phyloP scores from a whole-genome alignment of 768 basidiomycete genomes.

The Exidia glandulosa region DNA sequence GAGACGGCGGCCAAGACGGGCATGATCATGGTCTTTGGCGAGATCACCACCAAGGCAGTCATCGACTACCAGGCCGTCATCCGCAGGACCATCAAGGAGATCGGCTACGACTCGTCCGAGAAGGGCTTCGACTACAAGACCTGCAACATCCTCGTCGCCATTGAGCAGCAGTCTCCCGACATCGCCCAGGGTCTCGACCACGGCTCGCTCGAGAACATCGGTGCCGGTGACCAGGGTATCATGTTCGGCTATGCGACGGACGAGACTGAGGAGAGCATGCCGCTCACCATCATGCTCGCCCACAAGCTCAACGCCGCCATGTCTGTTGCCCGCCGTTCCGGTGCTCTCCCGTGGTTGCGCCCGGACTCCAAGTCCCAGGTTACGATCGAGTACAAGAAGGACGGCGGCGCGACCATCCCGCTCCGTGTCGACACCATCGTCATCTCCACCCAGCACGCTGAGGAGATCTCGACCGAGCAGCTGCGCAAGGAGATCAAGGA shows the following conservation, averaged over 20 bases:
- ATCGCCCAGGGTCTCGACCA: conserved; percentile 99
- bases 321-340: conserved; percentile 83
- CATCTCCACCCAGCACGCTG: conserved; percentile 95
- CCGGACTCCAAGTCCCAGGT: conserved; percentile 99
- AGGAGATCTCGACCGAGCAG: conserved; percentile 87
- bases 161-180: conserved; percentile 99
- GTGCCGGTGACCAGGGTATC: conserved; percentile 99
- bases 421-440: conserved; percentile 96
- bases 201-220: conserved; percentile 86
- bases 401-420: conserved; percentile 87
- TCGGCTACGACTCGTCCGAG: conserved; percentile 94
- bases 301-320: conserved; percentile 97
- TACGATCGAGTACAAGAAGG: conserved; percentile 99
- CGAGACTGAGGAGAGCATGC: conserved; percentile 96
- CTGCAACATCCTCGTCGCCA: conserved; percentile 99
- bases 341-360: conserved; percentile 80
- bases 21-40: conserved; percentile 99
- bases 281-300: conserved; percentile 89
- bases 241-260: conserved; percentile 99
- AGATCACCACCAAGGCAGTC: conserved; percentile 92
- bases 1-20: conserved; percentile 99
- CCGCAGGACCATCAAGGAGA: conserved; percentile 92
- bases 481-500: conserved; percentile 84
- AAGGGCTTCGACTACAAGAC: conserved; percentile 99
- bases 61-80: conserved; percentile 96